These are phyloP conservation scores for Salix brachista DNA, from an alignment of 345 rosid species.

Conservation along the genomic window DNA sequence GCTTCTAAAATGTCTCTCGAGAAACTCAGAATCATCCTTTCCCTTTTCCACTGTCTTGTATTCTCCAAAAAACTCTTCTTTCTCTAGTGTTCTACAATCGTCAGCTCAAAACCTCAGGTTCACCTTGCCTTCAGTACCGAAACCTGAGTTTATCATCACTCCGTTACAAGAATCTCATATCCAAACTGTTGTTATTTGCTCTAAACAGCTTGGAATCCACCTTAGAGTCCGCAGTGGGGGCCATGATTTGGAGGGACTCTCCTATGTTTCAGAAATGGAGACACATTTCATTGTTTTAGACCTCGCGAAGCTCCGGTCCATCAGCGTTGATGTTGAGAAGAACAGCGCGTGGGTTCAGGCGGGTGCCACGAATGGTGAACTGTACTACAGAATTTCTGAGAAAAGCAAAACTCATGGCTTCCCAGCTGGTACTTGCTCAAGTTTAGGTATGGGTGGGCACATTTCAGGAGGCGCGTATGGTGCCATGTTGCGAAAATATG, in stretches of 20 bases:
- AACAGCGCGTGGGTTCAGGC: constrained; percentile 62
- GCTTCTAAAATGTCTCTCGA: no score
- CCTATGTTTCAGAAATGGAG: constrained; percentile 15
- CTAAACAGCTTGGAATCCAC: constrained; percentile 17
- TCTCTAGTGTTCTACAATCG: no score
- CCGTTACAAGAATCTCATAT: constrained; percentile 24
- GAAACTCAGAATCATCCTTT: no score
- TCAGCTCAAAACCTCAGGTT: no score
- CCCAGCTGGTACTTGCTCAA: no score
- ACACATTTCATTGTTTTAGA: constrained; percentile 51
- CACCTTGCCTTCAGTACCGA: no score
- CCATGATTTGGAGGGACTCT: neutral
- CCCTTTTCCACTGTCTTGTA: no score
- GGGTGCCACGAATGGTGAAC: constrained; percentile 70
- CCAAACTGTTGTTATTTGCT: constrained; percentile 24
- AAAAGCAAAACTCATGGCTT: no score
- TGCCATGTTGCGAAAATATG: no score
- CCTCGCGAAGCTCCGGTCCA: constrained; percentile 40
- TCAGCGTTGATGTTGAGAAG: neutral
- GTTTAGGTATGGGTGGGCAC: no score
- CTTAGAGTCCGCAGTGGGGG: neutral
- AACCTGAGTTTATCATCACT: neutral
- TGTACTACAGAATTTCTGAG: constrained; percentile 44
- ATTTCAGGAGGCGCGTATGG: no score
- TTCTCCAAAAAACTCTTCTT: no score